These are phyloP conservation scores for Linum lewisii DNA, from an alignment of 345 rosid species.

Conservation along the genomic window DNA sequence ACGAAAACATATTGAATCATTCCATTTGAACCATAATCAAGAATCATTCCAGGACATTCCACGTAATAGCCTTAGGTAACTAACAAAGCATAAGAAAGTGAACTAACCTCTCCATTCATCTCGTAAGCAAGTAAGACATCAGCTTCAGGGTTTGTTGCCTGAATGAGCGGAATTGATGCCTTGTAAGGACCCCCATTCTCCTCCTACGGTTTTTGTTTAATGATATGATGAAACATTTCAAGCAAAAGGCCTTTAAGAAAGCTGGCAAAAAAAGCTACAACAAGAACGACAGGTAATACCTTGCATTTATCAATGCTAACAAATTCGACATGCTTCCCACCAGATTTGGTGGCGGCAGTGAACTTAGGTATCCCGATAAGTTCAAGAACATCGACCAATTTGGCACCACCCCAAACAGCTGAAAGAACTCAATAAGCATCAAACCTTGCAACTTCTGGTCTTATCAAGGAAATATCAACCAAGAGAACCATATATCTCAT, in stretches of 20 bases:
- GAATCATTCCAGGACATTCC: not conserved
- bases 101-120: slow-evolving; percentile 91
- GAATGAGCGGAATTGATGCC: slow-evolving; percentile 84
- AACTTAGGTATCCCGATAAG: slow-evolving; percentile 68
- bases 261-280: not conserved
- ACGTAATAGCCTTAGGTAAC: not conserved
- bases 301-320: slow-evolving; percentile 92
- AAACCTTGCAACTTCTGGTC: not conserved
- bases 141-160: slow-evolving; percentile 81
- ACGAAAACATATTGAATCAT: too few relatives aligned
- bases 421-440: slow-evolving; percentile 13
- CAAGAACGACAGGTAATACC: slow-evolving; percentile 29
- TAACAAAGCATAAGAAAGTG: not conserved
- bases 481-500: too few relatives aligned
- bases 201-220: slow-evolving; percentile 39
- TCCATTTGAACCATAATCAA: not conserved
- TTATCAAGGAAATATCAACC: too few relatives aligned
- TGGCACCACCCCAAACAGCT: slow-evolving; percentile 90
- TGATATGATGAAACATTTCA: not conserved
- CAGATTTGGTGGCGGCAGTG: slow-evolving; percentile 37
- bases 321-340: slow-evolving; percentile 89
- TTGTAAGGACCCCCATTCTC: slow-evolving; percentile 99
- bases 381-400: slow-evolving; percentile 75
- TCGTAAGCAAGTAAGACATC: slow-evolving; percentile 95
- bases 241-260: not conserved